These are phyloP conservation scores for Acer campestre DNA, from an alignment of 345 rosid species.

Conservation along the genomic window DNA sequence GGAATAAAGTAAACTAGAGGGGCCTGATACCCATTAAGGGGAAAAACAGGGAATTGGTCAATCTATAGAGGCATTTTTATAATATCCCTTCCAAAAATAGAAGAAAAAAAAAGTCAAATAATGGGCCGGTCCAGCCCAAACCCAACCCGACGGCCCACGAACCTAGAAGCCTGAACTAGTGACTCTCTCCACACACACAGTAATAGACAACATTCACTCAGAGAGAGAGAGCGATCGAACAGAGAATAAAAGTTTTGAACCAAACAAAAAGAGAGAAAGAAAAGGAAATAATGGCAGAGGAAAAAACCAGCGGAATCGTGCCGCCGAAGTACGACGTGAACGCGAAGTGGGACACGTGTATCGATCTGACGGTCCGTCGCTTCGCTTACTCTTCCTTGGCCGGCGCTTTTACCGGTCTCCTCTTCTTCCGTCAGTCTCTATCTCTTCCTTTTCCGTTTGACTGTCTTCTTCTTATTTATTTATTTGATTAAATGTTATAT, in stretches of 20 bases:
- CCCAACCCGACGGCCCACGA: neutral
- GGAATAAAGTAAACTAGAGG: too few species aligned
- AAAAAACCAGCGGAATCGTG: conserved; percentile 21
- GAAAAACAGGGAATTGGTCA: too few species aligned
- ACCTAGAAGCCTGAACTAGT: neutral
- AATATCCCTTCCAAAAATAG: too few species aligned
- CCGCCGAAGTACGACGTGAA: conserved; percentile 53
- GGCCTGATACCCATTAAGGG: too few species aligned
- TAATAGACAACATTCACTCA: neutral
- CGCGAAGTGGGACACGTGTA: conserved; percentile 90
- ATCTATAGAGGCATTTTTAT: too few species aligned
- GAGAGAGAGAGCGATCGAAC: neutral
- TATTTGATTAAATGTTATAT: neutral
- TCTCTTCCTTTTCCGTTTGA: neutral
- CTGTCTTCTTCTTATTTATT: too few species aligned
- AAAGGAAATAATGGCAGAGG: conserved; percentile 37
- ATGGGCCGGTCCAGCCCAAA: neutral
- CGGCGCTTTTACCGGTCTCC: conserved; percentile 84
- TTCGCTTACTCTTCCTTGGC: conserved; percentile 77
- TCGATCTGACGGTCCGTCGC: conserved; percentile 86
- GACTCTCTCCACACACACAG: neutral
- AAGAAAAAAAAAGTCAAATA: too few species aligned
- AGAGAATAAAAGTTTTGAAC: neutral
- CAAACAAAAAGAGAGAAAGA: neutral
- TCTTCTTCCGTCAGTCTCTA: conserved; percentile 69